Base-by-base conservation (phyloP, 306 rosid species). In the Abrus precatorius region DNA sequence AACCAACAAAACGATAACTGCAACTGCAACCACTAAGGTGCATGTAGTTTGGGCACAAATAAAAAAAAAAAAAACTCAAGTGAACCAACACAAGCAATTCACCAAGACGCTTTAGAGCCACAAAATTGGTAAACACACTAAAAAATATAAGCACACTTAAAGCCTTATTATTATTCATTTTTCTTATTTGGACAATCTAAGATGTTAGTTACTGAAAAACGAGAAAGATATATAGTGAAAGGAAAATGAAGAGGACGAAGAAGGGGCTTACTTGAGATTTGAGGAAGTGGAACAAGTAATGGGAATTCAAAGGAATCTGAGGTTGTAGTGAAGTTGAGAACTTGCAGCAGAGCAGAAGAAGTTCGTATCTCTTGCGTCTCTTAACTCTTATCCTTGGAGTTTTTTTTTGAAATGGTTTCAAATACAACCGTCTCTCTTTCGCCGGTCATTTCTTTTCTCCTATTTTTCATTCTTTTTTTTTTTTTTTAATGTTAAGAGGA, bases 281-380 rank as follows among this genome's bases (percentile, higher is more conserved):
- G 41, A 9, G 62, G 47, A 41, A 62, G 59, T 13, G 44, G n/a
- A 3, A 64, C 50, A n/a, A 33, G 56, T 56, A 6, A 86, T n/a
- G 73, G 45, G 5, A 88, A 84, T 81, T 78, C 63, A 34, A 76
- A 69, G 36, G 65, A 90, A 84, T 66, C 83, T 62, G 75, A 70
- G 76, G 38, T 55, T 33, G 82, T 33, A 62, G 76, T 12, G 79
- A 54, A 38, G 60, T 53, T 57, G 14, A 48, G 10, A 20, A 29
- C 33, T 28, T 64, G 50, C 50, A 70, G 66, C 47, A 29, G 64
- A 49, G 72, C 20, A 54, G 41, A 53, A 53, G 75, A 9, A 77
- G 20, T 20, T 20, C 20, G 20, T 20, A 20, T 3, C 1, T 45
- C 9, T 44, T 9, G 9, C 45, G 55, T 36, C 44, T 14, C 48